Base-by-base conservation (phyloP, 2,329 filamentous ascomycete species). In the Aplosporella prunicola region DNA sequence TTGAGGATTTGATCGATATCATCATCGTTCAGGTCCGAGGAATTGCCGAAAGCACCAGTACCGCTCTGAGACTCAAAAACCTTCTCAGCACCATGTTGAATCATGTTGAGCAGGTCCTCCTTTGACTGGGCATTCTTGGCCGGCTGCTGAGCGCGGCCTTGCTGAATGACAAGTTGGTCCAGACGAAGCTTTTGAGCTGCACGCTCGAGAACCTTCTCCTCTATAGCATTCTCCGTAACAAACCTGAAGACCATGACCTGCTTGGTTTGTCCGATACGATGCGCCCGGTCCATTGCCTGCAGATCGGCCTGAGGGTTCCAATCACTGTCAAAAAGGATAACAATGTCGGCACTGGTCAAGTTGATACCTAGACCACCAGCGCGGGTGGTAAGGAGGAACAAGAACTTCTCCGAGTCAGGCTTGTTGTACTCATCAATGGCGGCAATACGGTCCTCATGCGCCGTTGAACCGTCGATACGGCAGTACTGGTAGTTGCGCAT, bases 391-490 rank as follows among this genome's bases (percentile, higher is more conserved):
- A 98, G 71, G 44, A 98, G 68, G 62, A 98, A 98, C 41, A 98
- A 73, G 50, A 96, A 98, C 61, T 94, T 95, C 55, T 98, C 91
- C 0, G 91, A 96, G 1, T 72, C 86, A 4, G 86, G 82, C 61
- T 84, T 93, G 67, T 98, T 98, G 74, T 98, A 98, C 9, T 96
- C 88, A 53, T 98, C 91, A 51, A 98, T 98, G 27, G 89, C 91
- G 16, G 86, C 80, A 53, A 98, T 96, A 58, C 91, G 87, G 56
- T 98, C 91, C 60, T 98, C 91, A 51, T 98, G 91, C 1, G 91
- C 89, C 10, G 91, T 98, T 32, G 88, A 80, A 53, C 91, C 91
- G 56, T 98, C 91, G 45, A 98, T 98, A 53, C 91, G 84, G 62
- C 88, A 96, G 64, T 98, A 98, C 45, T 93, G 82, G 64, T 84